Evolutionary conservation across 192 early-diverging fungal genomes (phyloP), one percentile per base, ranked within the genome.

Genomic region (Paraglomus occultum): DNA sequence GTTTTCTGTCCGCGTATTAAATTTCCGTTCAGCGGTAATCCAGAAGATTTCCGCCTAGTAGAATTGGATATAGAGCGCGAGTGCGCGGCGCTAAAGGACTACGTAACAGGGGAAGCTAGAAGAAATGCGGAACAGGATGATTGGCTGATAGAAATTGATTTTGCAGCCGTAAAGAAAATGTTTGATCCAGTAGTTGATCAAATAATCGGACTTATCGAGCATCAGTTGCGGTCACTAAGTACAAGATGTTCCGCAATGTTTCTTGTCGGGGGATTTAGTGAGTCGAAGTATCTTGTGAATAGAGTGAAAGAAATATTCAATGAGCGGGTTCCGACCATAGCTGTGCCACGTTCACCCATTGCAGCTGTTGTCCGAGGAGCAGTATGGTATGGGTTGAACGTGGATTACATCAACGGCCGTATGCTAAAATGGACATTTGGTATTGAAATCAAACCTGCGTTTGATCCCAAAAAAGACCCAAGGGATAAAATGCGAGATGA

Each of bases 181-280:
- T 85, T 85, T 52, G 73, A 80, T 40, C 81, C 81, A 0, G 76
- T 83, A 0, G 47, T 80, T 6, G 69, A 77, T 14, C 50, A 66
- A 20, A 76, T 85, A 20, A 47, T 80, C 0, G 52, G 62, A 11
- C 42, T 85, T 22, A 81, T 85, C 31, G 48, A 76, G 51, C 47
- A 74, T 20, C 83, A 85, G 63, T 63, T 85, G 44, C 61, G 58
- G 3, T 72, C 74, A 50, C 54, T 71, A 6, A 68, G 75, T 38
- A 55, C 60, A 14, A 53, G 22, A 22, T 67, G 80, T 9, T 55
- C 77, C 18, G 76, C 80, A 8, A 78, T 81, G 17, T 85, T 85
- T 71, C 54, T 85, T 61, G 83, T 85, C 12, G 83, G 83, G 18
- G 83, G 83, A 44, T 83, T 83, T 63, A 82, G 83, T 23, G 76